A percentile compares a stretch with the other conserved stretches of the same genome.
Conservation (phyloP, 1,284 basidiomycete genomes). For the Ustilago bromivora region DNA sequence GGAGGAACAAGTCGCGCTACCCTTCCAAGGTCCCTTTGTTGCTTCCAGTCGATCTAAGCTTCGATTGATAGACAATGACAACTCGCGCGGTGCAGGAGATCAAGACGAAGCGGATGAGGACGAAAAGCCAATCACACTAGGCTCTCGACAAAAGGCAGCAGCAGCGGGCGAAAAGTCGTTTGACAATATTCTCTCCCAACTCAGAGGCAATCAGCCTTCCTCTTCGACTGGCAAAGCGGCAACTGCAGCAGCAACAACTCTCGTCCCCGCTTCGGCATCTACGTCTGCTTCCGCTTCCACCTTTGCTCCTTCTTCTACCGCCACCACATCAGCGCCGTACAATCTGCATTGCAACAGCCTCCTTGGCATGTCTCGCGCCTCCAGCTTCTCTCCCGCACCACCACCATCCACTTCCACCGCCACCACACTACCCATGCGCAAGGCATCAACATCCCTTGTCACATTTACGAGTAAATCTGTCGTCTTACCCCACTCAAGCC, state of each 20-base stretch:
- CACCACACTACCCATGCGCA: conserved; percentile 24
- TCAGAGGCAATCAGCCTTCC: conserved; percentile 17
- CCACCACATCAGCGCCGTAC: conserved; percentile 11
- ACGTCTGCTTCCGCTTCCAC: conserved; percentile 8
- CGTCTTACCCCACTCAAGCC: conserved; percentile 28
- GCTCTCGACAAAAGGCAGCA: conserved; percentile 42
- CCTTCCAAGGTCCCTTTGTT: conserved; percentile 34
- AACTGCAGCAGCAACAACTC: neutral
- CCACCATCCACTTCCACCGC: conserved; percentile 9
- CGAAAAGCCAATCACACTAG: conserved; percentile 41
- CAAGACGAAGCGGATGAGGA: conserved; percentile 17
- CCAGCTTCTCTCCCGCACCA: conserved; percentile 46
- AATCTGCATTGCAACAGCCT: conserved; percentile 28
- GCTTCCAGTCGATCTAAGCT: conserved; percentile 27
- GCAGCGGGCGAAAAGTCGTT: conserved; percentile 49
- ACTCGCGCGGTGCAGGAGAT: neutral
- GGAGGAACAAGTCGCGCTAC: conserved; percentile 12
- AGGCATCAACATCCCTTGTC: neutral
- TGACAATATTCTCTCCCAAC: conserved; percentile 46
- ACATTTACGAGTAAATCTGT: conserved; percentile 7
- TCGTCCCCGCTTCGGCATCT: conserved; percentile 2
- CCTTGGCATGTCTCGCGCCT: conserved; percentile 48
- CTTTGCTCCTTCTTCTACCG: neutral
- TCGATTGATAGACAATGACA: conserved; percentile 7
- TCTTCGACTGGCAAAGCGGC: neutral